A percentile compares a stretch with the other conserved stretches of the same genome.
Evolutionary conservation across 2,329 filamentous ascomycete species (phyloP).

Genomic region (Remersonia thermophila): DNA sequence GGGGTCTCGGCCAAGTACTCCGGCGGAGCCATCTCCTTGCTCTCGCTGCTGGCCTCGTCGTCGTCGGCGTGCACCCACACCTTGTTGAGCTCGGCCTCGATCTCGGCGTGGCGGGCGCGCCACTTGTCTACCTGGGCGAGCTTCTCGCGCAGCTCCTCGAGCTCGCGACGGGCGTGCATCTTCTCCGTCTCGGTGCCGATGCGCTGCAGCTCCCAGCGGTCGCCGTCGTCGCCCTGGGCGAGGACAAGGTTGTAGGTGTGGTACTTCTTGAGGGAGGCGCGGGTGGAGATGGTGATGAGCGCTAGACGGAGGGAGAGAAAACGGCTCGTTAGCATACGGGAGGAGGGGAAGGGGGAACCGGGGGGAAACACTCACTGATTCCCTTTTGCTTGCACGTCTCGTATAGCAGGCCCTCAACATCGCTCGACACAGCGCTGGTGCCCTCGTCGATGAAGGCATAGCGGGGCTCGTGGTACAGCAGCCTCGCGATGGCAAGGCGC

Average conservation of each 20-base stretch:
- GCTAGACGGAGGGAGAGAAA: conserved; percentile 40
- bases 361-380: conserved; percentile 56
- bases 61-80: conserved; percentile 47
- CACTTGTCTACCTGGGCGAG: conserved; percentile 72
- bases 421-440: conserved; percentile 83
- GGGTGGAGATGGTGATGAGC: conserved; percentile 88
- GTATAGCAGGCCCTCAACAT: conserved; percentile 89
- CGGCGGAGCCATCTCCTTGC: conserved; percentile 1
- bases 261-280: conserved; percentile 88
- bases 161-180: conserved; percentile 80
- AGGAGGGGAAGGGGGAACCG: neutral
- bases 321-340: neutral
- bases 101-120: conserved; percentile 66
- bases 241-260: conserved; percentile 85
- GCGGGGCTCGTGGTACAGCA: conserved; percentile 88
- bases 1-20: neutral
- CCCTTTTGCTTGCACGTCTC: conserved; percentile 86
- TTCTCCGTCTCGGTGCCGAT: conserved; percentile 93
- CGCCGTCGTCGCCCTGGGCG: conserved; percentile 66
- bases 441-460: conserved; percentile 95
- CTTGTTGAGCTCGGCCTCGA: conserved; percentile 65
- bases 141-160: conserved; percentile 70
- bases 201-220: conserved; percentile 82
- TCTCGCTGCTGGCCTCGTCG: conserved; percentile 7
- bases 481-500: conserved; percentile 75